Conservation (phyloP, 2,329 filamentous ascomycete species). For the Aphanoascus verrucosus region DNA sequence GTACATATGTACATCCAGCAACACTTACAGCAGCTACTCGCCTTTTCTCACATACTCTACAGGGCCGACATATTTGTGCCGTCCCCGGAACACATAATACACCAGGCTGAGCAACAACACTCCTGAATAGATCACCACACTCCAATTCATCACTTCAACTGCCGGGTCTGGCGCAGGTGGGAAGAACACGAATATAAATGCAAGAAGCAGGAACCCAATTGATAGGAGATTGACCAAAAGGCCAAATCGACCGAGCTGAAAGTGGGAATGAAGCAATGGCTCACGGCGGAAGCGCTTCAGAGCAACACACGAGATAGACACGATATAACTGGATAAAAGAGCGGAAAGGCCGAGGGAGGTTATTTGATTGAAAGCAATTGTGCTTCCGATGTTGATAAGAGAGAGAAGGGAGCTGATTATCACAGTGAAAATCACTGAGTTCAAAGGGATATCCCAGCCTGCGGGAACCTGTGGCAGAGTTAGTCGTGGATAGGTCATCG, state of each 20-base stretch:
- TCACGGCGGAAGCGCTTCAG: conserved; percentile 30
- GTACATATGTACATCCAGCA: too few species aligned
- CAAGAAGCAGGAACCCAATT: conserved; percentile 9
- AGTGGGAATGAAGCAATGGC: conserved; percentile 36
- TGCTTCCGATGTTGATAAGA: conserved; percentile 43
- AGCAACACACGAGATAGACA: conserved; percentile 40
- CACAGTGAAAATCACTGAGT: conserved; percentile 39
- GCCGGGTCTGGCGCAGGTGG: conserved; percentile 1
- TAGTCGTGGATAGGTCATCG: background rate
- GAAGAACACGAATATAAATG: conserved; percentile 15
- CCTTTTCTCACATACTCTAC: background rate
- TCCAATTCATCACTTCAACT: conserved; percentile 15
- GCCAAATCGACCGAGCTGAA: conserved; percentile 33
- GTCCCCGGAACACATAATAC: conserved; percentile 29
- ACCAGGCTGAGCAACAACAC: conserved; percentile 31
- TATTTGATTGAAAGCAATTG: conserved; percentile 35
- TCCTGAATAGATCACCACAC: conserved; percentile 35
- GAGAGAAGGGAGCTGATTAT: conserved; percentile 36
- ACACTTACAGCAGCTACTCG: background rate
- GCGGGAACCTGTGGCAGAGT: conserved; percentile 21
- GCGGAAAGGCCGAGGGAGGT: conserved; percentile 35
- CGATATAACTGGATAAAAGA: conserved; percentile 34
- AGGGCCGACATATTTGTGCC: conserved; percentile 23
- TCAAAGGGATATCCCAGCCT: conserved; percentile 36
- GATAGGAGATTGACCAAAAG: conserved; percentile 11